Percentiles rank a stretch among this genome's conserved stretches.
Conservation (phyloP, 169 alveolate species). For the Plasmodium coatneyi region DNA sequence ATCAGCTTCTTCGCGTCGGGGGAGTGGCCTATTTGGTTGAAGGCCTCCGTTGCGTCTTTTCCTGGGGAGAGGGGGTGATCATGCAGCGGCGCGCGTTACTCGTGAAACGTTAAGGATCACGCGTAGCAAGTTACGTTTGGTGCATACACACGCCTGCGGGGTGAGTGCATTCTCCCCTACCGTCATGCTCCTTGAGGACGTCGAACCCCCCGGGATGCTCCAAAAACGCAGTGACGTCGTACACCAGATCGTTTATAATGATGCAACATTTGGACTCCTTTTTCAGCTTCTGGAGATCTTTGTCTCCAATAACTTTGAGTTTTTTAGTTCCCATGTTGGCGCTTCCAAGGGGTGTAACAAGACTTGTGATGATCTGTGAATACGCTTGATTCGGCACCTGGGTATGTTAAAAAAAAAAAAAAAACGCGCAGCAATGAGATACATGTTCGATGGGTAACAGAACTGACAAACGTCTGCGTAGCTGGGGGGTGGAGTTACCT, state of each 20-base stretch:
- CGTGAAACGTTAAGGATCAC: background rate
- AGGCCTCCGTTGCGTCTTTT: constrained; percentile 66
- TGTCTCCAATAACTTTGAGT: constrained; percentile 57
- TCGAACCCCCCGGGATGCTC: constrained; percentile 76
- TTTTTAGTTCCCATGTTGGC: constrained; percentile 18
- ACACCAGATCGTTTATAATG: constrained; percentile 56
- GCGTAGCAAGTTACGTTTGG: background rate
- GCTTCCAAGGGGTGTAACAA: background rate
- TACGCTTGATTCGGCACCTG: background rate
- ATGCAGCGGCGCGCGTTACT: background rate
- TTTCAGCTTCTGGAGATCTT: constrained; percentile 20
- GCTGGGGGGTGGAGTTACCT: background rate
- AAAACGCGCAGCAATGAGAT: background rate
- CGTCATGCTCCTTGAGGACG: constrained; percentile 41
- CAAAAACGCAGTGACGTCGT: constrained; percentile 66
- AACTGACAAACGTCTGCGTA: background rate
- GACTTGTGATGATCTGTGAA: background rate
- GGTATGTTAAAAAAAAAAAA: background rate
- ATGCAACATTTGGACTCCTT: constrained; percentile 56
- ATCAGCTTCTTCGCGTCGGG: constrained; percentile 46
- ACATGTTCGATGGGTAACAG: background rate
- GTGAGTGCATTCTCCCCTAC: background rate
- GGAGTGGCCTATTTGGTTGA: constrained; percentile 61
- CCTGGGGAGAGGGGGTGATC: constrained; percentile 22
- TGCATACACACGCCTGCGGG: background rate